Evolutionary conservation across 73 alveolate species (phyloP), one percentile per base, ranked within the genome.

Genomic region (Tetrahymena borealis): DNA sequence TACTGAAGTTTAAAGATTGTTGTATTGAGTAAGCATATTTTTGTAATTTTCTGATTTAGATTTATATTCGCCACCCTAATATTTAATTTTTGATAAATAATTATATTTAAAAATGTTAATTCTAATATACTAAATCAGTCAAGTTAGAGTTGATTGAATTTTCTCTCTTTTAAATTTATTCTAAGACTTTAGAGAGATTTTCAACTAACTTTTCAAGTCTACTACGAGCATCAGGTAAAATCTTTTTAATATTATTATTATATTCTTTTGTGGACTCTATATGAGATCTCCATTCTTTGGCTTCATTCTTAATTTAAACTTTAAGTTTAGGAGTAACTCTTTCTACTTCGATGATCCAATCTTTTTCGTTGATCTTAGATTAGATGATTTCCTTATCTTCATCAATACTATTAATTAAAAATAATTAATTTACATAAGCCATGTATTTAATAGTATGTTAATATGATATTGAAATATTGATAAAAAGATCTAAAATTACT

Each of bases 211-310:
- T 93, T 32, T 93, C 95, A 39, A 93, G 40, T 85, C 78, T 93
- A 3, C 38, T 32, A 79, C 95, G 90, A 11, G 95, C 95, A 79
- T 93, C 95, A 39, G 95, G 95, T 11, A 93, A 60, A 13, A 90
- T 42, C 16, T 78, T 32, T 18, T 93, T 93, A 31, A 93, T 90
- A 35, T 85, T 40, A 39, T 18, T 38, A 38, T 91, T 79, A 33
- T 85, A 93, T 85, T 93, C 38, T 93, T 93, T 93, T 2, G 95
- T 93, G 13, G 39, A 85, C 40, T 93, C 95, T 79, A 79, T 79
- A 39, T 93, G 95, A 31, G 60, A 79, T 85, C 95, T 93, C 95
- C 95, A 93, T 85, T 93, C 95, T 40, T 92, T 60, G 3, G 95
- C 95, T 79, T 93, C 95, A 32, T 85, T 90, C 79, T 93, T 93